phyloP scores from a whole-genome alignment of 2,329 filamentous ascomycete genomes.

The Aspergillus tamarii region DNA sequence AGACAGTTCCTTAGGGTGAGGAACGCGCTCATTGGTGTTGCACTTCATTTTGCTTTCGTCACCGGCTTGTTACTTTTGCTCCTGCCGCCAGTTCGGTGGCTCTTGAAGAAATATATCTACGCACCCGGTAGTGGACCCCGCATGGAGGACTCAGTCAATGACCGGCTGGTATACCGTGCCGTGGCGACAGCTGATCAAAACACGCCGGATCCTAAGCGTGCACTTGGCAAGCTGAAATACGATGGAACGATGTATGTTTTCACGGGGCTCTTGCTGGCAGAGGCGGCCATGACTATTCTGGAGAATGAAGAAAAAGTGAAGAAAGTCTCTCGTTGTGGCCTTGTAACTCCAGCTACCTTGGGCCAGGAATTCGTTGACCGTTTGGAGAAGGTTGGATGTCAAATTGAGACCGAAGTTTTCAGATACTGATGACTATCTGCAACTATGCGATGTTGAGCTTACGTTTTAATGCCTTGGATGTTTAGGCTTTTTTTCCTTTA shows the following conservation, averaged over 20 bases:
- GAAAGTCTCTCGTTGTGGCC: conserved; percentile 47
- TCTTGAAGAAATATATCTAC: conserved; percentile 51
- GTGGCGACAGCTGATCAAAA: conserved; percentile 48
- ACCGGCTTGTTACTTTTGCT: conserved; percentile 52
- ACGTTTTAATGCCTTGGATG: background rate
- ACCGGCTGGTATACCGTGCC: conserved; percentile 48
- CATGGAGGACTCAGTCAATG: conserved; percentile 45
- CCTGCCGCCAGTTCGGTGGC: conserved; percentile 57
- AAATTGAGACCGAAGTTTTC: conserved; percentile 43
- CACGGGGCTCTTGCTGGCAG: conserved; percentile 47
- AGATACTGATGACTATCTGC: conserved; percentile 29
- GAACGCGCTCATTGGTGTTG: conserved; percentile 51
- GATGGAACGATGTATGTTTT: conserved; percentile 48
- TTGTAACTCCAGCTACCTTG: conserved; percentile 53
- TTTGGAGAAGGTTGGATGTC: conserved; percentile 48
- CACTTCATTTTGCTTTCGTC: conserved; percentile 54
- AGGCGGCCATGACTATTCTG: conserved; percentile 50
- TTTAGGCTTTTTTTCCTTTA: background rate
- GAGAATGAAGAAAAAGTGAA: conserved; percentile 46
- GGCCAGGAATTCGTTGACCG: conserved; percentile 52
- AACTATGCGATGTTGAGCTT: background rate
- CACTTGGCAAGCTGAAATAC: conserved; percentile 46
- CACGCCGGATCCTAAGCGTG: conserved; percentile 38
- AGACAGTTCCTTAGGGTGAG: conserved; percentile 59
- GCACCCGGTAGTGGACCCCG: conserved; percentile 56